Evolutionary conservation across 1,284 basidiomycete species (phyloP), one percentile per base, ranked within the genome.

Genomic region (Lentinus polychrous): DNA sequence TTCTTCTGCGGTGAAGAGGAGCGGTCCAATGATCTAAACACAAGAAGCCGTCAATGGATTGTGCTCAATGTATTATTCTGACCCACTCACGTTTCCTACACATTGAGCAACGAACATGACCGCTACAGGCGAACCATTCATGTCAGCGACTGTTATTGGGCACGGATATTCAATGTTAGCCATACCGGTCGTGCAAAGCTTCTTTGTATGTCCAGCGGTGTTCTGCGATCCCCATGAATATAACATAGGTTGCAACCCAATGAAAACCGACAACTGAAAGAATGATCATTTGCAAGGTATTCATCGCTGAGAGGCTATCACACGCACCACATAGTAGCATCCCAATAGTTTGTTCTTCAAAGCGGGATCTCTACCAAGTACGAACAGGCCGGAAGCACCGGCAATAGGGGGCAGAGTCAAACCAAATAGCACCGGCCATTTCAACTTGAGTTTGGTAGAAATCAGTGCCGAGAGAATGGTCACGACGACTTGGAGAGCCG

Each of bases 401-500:
- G 60, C 70, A 35, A 74, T 73, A 1, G 71, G 66, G 3, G 68
- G 66, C 10, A 73, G 56, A 15, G 63, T 61, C 12, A 70, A 57
- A 23, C 55, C 61, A 52, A 76, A 70, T 27, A 77, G 55, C 22
- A 78, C 72, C 12, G 75, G 74, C 66, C 68, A 76, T 50, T 75
- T 71, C 27, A 75, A 61, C 59, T 75, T 75, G 55, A 72, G 67
- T 48, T 64, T 65, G 52, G 70, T 74, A 20, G 73, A 71, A 32
- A 76, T 57, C 38, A 55, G 68, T 33, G 72, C 75, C 4, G 66
- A 57, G 34, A 61, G 38, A 18, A 76, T 56, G 37, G 70, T 69
- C 24, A 69, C 39, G 50, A 70, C 55, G 42, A 79, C 68, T 55
- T 74, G 71, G 45, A 77, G 62, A n/a, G 64, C 70, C 24, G 66